Evolutionary conservation across 495 filamentous ascomycete species (phyloP).

Genomic region (Usnea hakonensis): DNA sequence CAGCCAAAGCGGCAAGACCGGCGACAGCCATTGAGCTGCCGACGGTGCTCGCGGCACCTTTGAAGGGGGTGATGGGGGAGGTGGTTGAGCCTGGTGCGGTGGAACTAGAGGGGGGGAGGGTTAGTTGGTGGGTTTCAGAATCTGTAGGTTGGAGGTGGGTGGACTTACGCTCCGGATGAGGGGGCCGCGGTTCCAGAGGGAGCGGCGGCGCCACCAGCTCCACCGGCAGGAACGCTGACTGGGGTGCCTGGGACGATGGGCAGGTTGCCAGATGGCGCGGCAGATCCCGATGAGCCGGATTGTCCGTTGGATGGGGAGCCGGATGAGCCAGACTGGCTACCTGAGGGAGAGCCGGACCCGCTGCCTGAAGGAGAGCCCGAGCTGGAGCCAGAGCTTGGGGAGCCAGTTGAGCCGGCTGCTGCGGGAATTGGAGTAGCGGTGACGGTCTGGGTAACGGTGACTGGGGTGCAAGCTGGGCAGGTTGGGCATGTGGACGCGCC

Average conservation of each 20-base stretch:
- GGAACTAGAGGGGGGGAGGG: slow-evolving; percentile 15
- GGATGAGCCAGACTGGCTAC: slow-evolving; percentile 23
- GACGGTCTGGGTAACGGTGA: slow-evolving; percentile 20
- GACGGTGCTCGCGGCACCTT: slow-evolving; percentile 42
- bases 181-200: slow-evolving; percentile 3
- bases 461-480: slow-evolving; percentile 14
- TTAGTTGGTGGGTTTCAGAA: background rate
- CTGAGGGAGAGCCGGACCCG: slow-evolving; percentile 22
- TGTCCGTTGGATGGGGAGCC: slow-evolving; percentile 22
- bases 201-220: slow-evolving; percentile 7
- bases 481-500: slow-evolving; percentile 11
- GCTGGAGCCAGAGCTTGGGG: slow-evolving; percentile 10
- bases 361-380: slow-evolving; percentile 19
- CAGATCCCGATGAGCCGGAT: slow-evolving; percentile 16
- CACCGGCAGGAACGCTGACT: background rate
- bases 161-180: slow-evolving; percentile 12
- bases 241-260: too few relatives aligned
- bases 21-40: slow-evolving; percentile 43
- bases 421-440: slow-evolving; percentile 17
- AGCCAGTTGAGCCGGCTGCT: slow-evolving; percentile 15
- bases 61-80: slow-evolving; percentile 35
- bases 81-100: slow-evolving; percentile 11
- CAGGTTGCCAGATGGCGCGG: slow-evolving; percentile 28
- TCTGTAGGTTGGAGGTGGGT: background rate
- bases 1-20: slow-evolving; percentile 42